These are phyloP conservation scores for Lomentospora prolificans DNA, from an alignment of 2,329 filamentous ascomycete genomes.

Conservation along the genomic window DNA sequence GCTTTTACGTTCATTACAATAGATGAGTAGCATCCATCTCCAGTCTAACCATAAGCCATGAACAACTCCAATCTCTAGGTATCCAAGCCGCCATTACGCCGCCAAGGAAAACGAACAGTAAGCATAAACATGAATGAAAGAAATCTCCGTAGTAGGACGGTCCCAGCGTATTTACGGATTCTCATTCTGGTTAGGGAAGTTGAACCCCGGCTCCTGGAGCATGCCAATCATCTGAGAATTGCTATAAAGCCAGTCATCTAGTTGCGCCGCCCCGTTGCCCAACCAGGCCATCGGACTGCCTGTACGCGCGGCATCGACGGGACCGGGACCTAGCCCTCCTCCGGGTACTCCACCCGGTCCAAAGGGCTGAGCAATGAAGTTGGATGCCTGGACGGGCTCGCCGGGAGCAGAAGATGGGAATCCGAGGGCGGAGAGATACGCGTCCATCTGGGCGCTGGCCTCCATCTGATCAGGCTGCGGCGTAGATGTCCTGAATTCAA, in stretches of 20 bases:
- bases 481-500: conserved; percentile 34
- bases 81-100: too few relatives aligned
- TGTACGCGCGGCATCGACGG: neutral
- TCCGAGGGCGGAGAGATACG: conserved; percentile 42
- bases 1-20: too few relatives aligned
- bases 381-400: conserved; percentile 11
- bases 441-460: conserved; percentile 31
- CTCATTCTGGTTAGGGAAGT: neutral
- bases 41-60: too few relatives aligned
- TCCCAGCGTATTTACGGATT: neutral
- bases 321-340: neutral
- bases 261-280: conserved; percentile 22
- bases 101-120: too few relatives aligned
- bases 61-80: too few relatives aligned
- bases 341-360: neutral
- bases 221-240: conserved; percentile 27
- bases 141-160: neutral
- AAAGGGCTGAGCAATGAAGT: neutral
- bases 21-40: too few relatives aligned
- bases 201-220: conserved; percentile 17
- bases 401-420: conserved; percentile 20
- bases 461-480: conserved; percentile 14
- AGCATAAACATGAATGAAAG: too few relatives aligned
- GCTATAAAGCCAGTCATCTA: conserved; percentile 28
- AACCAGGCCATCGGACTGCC: conserved; percentile 23